Percentiles rank a stretch among this genome's conserved stretches.
These are phyloP conservation scores for Leucaena leucocephala DNA, from an alignment of 306 rosid genomes.

Conservation along the genomic window DNA sequence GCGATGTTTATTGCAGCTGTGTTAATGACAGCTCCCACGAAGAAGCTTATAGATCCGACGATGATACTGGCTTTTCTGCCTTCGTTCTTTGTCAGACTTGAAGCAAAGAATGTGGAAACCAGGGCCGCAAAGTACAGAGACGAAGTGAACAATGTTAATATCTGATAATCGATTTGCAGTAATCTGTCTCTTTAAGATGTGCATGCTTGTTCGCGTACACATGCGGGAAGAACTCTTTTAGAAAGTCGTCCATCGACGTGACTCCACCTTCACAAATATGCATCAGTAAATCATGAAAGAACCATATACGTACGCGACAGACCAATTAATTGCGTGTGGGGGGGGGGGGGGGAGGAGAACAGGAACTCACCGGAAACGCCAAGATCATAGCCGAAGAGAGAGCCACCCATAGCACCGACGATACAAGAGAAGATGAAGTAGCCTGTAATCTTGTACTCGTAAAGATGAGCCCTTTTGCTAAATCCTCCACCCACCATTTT, in stretches of 20 bases:
- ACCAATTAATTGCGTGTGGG: background rate
- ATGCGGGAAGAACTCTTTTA: conserved; percentile 70
- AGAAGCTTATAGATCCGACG: conserved; percentile 65
- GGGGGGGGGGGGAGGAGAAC: too few species aligned
- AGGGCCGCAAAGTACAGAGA: background rate
- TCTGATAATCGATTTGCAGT: conserved; percentile 80
- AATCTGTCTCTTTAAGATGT: conserved; percentile 72
- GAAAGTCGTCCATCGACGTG: conserved; percentile 93
- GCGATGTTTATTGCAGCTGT: background rate
- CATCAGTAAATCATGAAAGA: background rate
- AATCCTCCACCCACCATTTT: conserved; percentile 75
- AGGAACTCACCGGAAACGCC: conserved; percentile 80
- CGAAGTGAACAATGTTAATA: conserved; percentile 41
- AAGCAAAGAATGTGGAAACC: conserved; percentile 36
- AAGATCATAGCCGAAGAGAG: conserved; percentile 88
- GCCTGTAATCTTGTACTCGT: conserved; percentile 61
- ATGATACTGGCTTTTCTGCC: conserved; percentile 64
- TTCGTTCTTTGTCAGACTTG: conserved; percentile 50
- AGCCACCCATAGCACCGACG: conserved; percentile 89
- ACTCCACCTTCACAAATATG: conserved; percentile 66
- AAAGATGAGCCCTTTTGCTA: conserved; percentile 68
- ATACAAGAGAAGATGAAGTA: conserved; percentile 71
- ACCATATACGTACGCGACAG: background rate
- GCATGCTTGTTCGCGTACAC: conserved; percentile 67
- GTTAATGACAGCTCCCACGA: conserved; percentile 28